Conservation (phyloP, 108 stramenopile genomes). For the Nitzschia sp. region DNA sequence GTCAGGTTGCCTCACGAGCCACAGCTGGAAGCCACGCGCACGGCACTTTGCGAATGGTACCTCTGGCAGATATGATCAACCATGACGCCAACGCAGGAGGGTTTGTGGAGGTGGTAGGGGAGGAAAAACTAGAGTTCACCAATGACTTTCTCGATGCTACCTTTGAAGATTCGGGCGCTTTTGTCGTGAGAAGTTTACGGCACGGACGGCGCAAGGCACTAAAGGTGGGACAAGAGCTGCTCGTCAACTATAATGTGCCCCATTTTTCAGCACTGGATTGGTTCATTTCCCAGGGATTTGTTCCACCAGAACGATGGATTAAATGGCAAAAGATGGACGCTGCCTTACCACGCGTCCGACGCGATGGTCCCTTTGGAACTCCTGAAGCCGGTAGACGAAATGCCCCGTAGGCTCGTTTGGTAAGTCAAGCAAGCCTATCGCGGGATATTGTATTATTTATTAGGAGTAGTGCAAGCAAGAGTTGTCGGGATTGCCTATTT, state of each 20-base stretch:
- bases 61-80: slow-evolving; percentile 81
- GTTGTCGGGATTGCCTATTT: no score
- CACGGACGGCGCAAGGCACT: slow-evolving; percentile 69
- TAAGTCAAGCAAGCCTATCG: background rate
- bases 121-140: slow-evolving; percentile 41
- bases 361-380: slow-evolving; percentile 32
- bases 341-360: slow-evolving; percentile 42
- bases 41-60: slow-evolving; percentile 70
- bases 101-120: slow-evolving; percentile 70
- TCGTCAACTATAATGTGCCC: slow-evolving; percentile 88
- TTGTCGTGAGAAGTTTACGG: slow-evolving; percentile 68
- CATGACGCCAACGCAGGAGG: slow-evolving; percentile 75
- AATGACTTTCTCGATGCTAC: slow-evolving; percentile 49
- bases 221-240: slow-evolving; percentile 68
- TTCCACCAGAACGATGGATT: slow-evolving; percentile 74
- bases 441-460: no score
- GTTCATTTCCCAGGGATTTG: slow-evolving; percentile 81
- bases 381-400: background rate
- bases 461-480: no score
- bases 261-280: slow-evolving; percentile 81
- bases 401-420: background rate
- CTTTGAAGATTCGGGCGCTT: slow-evolving; percentile 68
- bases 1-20: slow-evolving; percentile 79
- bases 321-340: slow-evolving; percentile 59
- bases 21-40: slow-evolving; percentile 59